Percentiles rank a stretch among this genome's conserved stretches.
Evolutionary conservation across 2,329 filamentous ascomycete genomes (phyloP).

Genomic region (Alternaria sp.): DNA sequence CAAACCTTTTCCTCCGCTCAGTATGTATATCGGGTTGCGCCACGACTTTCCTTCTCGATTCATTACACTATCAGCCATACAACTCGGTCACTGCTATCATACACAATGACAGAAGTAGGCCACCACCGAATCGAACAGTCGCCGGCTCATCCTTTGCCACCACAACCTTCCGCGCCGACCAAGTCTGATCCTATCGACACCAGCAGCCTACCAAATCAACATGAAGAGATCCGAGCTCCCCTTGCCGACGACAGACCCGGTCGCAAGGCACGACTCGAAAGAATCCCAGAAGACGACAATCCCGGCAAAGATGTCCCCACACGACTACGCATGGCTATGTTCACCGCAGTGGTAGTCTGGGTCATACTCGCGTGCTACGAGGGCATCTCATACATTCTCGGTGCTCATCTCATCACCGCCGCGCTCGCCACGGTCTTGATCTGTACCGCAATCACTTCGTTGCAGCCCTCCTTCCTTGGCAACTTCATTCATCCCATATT

Average conservation of each 20-base stretch:
- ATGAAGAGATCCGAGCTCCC: background rate
- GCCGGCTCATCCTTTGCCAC: background rate
- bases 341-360: background rate
- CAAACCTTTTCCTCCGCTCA: background rate
- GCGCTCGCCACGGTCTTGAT: background rate
- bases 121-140: background rate
- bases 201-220: background rate
- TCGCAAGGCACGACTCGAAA: too few species aligned
- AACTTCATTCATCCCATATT: accelerated
- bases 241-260: background rate
- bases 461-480: background rate
- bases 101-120: background rate
- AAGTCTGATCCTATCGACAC: background rate
- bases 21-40: background rate
- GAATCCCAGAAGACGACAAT: background rate
- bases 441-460: background rate
- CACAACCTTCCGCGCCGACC: background rate
- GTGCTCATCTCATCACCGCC: background rate
- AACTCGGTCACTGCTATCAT: background rate
- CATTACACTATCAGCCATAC: background rate
- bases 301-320: background rate
- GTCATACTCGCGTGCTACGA: background rate
- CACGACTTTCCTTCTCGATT: background rate
- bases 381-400: background rate
- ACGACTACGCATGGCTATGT: background rate